Percentiles rank a stretch among this genome's conserved stretches.
phyloP scores from a whole-genome alignment of 495 filamentous ascomycete genomes.

The Aspergillus baeticus region DNA sequence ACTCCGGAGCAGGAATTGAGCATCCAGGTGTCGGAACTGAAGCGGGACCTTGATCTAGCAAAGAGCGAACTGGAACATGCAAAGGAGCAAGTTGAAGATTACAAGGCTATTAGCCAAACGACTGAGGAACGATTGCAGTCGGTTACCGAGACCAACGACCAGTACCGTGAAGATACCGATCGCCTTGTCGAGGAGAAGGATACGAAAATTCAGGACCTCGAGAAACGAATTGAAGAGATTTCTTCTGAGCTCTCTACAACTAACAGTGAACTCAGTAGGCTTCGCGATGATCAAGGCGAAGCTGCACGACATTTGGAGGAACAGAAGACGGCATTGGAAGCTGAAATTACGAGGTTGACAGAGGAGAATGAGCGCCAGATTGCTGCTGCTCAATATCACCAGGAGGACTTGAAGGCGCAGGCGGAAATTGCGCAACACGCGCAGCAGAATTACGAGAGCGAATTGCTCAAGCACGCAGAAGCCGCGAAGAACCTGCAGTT shows the following conservation, averaged over 20 bases:
- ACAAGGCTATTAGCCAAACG: conserved; percentile 81
- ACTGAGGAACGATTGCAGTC: conserved; percentile 86
- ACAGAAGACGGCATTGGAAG: conserved; percentile 70
- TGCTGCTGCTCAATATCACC: conserved; percentile 74
- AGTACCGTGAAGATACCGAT: conserved; percentile 83
- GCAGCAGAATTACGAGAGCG: conserved; percentile 91
- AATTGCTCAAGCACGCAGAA: conserved; percentile 91
- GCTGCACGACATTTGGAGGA: conserved; percentile 70
- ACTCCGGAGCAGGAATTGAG: conserved; percentile 81
- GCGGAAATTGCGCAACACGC: conserved; percentile 89
- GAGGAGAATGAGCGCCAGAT: conserved; percentile 80
- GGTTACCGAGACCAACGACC: conserved; percentile 76
- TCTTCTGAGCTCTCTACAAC: conserved; percentile 74
- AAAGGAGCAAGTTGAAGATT: conserved; percentile 77
- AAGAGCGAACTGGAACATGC: conserved; percentile 75
- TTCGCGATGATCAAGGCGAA: conserved; percentile 77
- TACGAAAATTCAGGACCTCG: conserved; percentile 69
- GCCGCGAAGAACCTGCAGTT: conserved; percentile 79
- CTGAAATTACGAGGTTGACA: conserved; percentile 77
- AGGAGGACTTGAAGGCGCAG: conserved; percentile 88
- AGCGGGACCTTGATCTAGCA: conserved; percentile 73
- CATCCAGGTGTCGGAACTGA: conserved; percentile 79
- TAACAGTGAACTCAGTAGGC: conserved; percentile 72
- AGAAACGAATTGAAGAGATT: conserved; percentile 78
- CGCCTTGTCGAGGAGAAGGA: conserved; percentile 69